Percentiles rank a stretch among this genome's conserved stretches.
phyloP scores from a whole-genome alignment of 2,329 filamentous ascomycete species.

The Capronia americana region DNA sequence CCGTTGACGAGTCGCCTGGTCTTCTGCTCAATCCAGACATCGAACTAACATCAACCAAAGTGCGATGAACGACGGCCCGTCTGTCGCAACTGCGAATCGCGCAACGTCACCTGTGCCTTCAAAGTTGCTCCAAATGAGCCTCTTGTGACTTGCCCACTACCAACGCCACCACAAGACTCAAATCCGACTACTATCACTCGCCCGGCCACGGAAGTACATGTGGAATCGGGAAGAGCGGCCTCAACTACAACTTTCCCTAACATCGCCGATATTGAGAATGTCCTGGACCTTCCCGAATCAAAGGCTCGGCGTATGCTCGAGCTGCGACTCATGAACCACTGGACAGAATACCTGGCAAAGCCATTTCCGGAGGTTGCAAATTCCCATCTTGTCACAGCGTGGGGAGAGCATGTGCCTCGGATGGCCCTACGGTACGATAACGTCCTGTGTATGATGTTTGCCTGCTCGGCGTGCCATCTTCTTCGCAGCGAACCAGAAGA shows the following conservation, averaged over 20 bases:
- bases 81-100: conserved; percentile 26
- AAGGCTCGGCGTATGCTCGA: conserved; percentile 29
- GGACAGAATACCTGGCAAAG: conserved; percentile 14
- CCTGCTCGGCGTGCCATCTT: conserved; percentile 27
- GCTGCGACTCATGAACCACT: conserved; percentile 30
- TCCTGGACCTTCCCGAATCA: conserved; percentile 24
- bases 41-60: not conserved
- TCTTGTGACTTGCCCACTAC: not conserved
- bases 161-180: conserved; percentile 1
- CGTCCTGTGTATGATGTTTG: conserved; percentile 28
- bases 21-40: not conserved
- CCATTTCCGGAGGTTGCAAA: conserved; percentile 12
- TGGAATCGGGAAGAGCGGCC: not conserved
- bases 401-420: conserved; percentile 18
- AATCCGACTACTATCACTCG: not conserved
- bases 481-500: conserved; percentile 21
- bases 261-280: not conserved
- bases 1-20: not conserved
- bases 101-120: conserved; percentile 24
- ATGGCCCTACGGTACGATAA: conserved; percentile 28
- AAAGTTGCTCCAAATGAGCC: not conserved
- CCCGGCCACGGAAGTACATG: not conserved
- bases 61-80: conserved; percentile 28
- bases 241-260: not conserved
- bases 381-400: conserved; percentile 13